phyloP scores from a whole-genome alignment of 2,329 filamentous ascomycete genomes.

The Alternaria sp. region DNA sequence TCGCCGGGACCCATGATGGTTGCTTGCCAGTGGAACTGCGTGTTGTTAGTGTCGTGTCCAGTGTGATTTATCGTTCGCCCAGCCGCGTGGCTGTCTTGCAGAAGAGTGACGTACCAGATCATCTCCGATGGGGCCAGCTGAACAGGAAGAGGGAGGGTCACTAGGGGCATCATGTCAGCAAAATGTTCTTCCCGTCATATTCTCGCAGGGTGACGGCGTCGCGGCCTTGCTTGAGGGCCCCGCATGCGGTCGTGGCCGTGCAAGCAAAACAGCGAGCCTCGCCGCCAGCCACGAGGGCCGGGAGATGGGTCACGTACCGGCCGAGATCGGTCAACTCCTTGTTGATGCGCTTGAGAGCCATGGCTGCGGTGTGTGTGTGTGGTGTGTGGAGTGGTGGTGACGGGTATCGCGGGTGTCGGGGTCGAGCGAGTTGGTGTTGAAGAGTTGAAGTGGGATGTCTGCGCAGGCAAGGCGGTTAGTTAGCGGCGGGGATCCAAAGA shows the following conservation, averaged over 20 bases:
- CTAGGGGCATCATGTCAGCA: slow-evolving; percentile 59
- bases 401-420: slow-evolving; percentile 14
- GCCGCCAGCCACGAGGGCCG: slow-evolving; percentile 11
- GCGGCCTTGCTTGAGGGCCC: slow-evolving; percentile 32
- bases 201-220: slow-evolving; percentile 17
- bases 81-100: slow-evolving; percentile 34
- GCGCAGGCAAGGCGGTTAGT: slow-evolving; percentile 39
- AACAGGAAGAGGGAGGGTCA: slow-evolving; percentile 98
- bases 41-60: slow-evolving; percentile 36
- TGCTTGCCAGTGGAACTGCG: slow-evolving; percentile 99
- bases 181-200: slow-evolving; percentile 4
- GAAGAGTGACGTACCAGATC: slow-evolving; percentile 79
- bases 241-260: slow-evolving; percentile 46
- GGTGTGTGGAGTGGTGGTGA: slow-evolving; percentile 19
- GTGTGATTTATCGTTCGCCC: not conserved
- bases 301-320: slow-evolving; percentile 64
- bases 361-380: slow-evolving; percentile 50
- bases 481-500: slow-evolving; percentile 33
- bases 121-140: slow-evolving; percentile 94
- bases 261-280: slow-evolving; percentile 42
- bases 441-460: slow-evolving; percentile 47
- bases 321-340: slow-evolving; percentile 91
- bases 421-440: slow-evolving; percentile 38
- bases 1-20: slow-evolving; percentile 99
- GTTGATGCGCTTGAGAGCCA: slow-evolving; percentile 94